Evolutionary conservation across 1,139 yeast species (phyloP).

Genomic region (Kurtzmaniella quercitrusa): DNA sequence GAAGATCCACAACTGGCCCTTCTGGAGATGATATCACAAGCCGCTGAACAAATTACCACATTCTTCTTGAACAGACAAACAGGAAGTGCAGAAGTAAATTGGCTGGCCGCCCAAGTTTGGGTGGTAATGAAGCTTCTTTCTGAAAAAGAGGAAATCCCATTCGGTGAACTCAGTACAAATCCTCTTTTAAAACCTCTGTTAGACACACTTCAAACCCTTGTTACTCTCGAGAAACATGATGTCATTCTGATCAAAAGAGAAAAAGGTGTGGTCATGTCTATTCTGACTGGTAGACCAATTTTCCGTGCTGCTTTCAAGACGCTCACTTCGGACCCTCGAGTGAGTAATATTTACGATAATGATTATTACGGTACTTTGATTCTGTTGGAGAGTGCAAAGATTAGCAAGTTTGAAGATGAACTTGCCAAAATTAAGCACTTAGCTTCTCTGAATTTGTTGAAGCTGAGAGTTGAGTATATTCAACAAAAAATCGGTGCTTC

Average conservation of each 20-base stretch:
- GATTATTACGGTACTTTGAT: constrained; percentile 54
- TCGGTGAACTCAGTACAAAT: constrained; percentile 49
- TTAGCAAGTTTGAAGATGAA: constrained; percentile 67
- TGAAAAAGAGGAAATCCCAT: constrained; percentile 39
- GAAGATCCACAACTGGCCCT: constrained; percentile 77
- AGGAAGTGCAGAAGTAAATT: constrained; percentile 34
- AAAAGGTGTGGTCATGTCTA: constrained; percentile 66
- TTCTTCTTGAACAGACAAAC: constrained; percentile 55
- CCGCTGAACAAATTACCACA: constrained; percentile 85
- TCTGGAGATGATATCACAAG: constrained; percentile 73
- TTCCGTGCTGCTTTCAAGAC: constrained; percentile 75
- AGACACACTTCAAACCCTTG: constrained; percentile 45
- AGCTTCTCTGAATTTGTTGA: constrained; percentile 45
- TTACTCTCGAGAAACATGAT: constrained; percentile 76
- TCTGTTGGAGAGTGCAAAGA: constrained; percentile 58
- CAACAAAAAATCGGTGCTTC: constrained; percentile 60
- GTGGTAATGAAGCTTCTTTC: constrained; percentile 65
- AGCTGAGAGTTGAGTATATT: constrained; percentile 60
- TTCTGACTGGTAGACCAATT: constrained; percentile 81
- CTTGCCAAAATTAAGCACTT: constrained; percentile 51
- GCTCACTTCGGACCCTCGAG: constrained; percentile 53
- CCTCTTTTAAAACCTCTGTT: constrained; percentile 66
- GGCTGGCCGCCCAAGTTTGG: constrained; percentile 89
- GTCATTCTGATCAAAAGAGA: constrained; percentile 65
- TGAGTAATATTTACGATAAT: constrained; percentile 62